Conservation (phyloP, 306 rosid genomes). For the Lathyrus aphaca region DNA sequence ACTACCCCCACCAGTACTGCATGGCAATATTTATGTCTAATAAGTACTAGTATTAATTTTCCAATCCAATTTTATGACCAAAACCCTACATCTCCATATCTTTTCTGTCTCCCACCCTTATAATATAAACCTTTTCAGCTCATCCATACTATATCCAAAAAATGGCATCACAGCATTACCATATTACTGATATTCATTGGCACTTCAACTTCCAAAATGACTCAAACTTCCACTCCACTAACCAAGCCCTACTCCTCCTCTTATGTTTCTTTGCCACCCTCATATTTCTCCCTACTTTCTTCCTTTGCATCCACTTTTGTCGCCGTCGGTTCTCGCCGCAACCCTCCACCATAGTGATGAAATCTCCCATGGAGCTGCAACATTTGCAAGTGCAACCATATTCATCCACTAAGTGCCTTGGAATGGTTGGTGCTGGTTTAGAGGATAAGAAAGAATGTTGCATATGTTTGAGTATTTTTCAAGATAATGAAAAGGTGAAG, state of each 20-base stretch:
- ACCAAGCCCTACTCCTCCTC: slow-evolving; percentile 32
- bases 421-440: slow-evolving; percentile 19
- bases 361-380: not conserved
- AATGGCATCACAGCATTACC: slow-evolving; percentile 39
- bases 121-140: not conserved
- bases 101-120: not conserved
- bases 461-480: slow-evolving; percentile 51
- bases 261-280: slow-evolving; percentile 28
- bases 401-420: slow-evolving; percentile 10
- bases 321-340: slow-evolving; percentile 13
- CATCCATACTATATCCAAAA: not conserved
- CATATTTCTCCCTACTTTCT: slow-evolving; percentile 33
- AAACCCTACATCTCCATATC: not conserved
- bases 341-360: not conserved
- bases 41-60: slow-evolving; percentile 21
- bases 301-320: slow-evolving; percentile 33
- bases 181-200: slow-evolving; percentile 32
- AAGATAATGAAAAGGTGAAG: slow-evolving; percentile 47
- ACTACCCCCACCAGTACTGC: slow-evolving; percentile 29
- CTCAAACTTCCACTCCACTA: slow-evolving; percentile 19
- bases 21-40: slow-evolving; percentile 22
- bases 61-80: slow-evolving; percentile 19
- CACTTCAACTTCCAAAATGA: slow-evolving; percentile 9
- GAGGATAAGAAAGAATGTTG: slow-evolving; percentile 42
- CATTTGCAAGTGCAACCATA: not conserved